These are phyloP conservation scores for Cenchrus purpureus DNA, from an alignment of 176 grass and related monocot species.

Conservation along the genomic window DNA sequence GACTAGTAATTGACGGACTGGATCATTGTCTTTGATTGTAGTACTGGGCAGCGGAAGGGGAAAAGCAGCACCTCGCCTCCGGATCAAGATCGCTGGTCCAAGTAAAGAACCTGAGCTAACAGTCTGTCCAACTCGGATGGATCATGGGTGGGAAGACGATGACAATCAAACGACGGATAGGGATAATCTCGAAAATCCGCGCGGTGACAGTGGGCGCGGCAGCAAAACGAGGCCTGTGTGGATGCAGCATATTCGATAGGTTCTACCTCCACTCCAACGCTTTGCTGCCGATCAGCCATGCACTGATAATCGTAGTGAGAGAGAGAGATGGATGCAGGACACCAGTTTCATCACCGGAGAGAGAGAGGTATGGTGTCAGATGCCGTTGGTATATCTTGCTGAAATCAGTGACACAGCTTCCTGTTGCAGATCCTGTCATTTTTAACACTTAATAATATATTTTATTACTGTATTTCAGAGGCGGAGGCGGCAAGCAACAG, in stretches of 20 bases:
- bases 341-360: too few relatives aligned
- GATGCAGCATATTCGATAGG: conserved; percentile 38
- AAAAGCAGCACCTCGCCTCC: not conserved
- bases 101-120: not conserved
- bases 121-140: not conserved
- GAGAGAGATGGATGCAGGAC: too few relatives aligned
- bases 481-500: not conserved
- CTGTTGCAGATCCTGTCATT: conserved; percentile 3
- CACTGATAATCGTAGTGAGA: too few relatives aligned
- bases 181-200: conserved; percentile 41
- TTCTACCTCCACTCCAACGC: not conserved
- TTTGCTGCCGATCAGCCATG: too few relatives aligned
- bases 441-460: not conserved
- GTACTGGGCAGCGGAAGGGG: too few relatives aligned
- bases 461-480: not conserved
- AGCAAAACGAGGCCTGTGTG: conserved; percentile 5
- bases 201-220: conserved; percentile 24
- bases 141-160: not conserved
- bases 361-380: not conserved
- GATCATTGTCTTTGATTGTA: not conserved
- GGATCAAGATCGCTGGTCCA: conserved; percentile 21
- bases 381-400: not conserved
- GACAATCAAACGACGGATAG: conserved; percentile 26
- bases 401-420: not conserved
- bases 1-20: too few relatives aligned